Evolutionary conservation across 2,329 filamentous ascomycete genomes (phyloP), one percentile per base, ranked within the genome.

Genomic region (Colletotrichum truncatum): DNA sequence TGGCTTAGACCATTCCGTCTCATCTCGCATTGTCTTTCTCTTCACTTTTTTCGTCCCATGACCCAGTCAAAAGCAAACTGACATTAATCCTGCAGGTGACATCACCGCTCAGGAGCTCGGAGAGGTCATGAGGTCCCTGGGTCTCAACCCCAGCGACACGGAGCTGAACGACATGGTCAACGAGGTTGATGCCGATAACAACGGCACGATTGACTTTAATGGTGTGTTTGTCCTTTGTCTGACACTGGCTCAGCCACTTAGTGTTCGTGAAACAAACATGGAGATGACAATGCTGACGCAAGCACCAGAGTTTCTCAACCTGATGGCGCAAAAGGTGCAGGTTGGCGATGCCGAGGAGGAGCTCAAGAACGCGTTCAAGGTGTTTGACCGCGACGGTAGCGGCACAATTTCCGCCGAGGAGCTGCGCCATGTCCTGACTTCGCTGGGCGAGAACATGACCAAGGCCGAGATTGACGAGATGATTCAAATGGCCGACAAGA

Each of bases 311-410:
- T 96, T 96, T 81, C 85, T 96, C 67, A 95, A 92, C 70, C 95
- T 96, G 93, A 96, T 96, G 93, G 93, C 93, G 66, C 89, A 93
- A 76, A 96, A 96, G 84, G 95, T 96, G 92, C 95, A 95, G 86
- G 92, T 95, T 74, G 95, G 93, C 72, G 93, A 96, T 76, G 94
- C 92, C 51, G 93, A 96, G 82, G 93, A 95, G 82, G 93, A 96
- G 79, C 95, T 96, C 73, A 89, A 93, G 73, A 93, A 94, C 80
- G 92, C 92, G 8, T 95, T 95, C 88, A 94, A 94, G 86, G 91
- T 91, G 55, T 96, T 96, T 74, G 93, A 96, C 77, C 92, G 93
- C 73, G 93, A 96, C 76, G 95, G 95, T 85, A 96, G 95, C 81
- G 93, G 93, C 60, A 95, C 94, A 82, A 96, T 96, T 79, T 96